phyloP scores from a whole-genome alignment of 2,329 filamentous ascomycete genomes.

The Whalleya microplaca region DNA sequence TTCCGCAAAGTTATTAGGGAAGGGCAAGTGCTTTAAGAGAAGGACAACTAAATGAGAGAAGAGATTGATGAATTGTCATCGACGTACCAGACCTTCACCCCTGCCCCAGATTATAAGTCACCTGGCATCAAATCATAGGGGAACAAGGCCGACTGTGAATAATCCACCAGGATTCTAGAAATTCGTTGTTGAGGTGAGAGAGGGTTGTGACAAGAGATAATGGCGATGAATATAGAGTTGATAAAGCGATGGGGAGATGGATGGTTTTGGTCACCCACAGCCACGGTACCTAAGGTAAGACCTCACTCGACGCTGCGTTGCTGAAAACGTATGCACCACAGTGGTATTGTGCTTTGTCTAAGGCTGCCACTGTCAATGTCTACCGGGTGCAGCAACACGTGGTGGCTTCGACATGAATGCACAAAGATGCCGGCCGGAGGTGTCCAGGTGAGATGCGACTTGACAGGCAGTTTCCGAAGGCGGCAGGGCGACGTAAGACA shows the following conservation, averaged over 20 bases:
- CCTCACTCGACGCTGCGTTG: slow-evolving; percentile 6
- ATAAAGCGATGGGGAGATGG: slow-evolving; percentile 25
- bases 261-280: slow-evolving; percentile 24
- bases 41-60: neutral
- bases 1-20: neutral
- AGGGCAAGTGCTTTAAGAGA: neutral
- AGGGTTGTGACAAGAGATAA: neutral
- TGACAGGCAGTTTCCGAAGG: slow-evolving; percentile 30
- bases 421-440: slow-evolving; percentile 29
- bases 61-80: neutral
- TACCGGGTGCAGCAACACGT: slow-evolving; percentile 31
- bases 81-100: slow-evolving; percentile 13
- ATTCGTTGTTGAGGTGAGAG: neutral
- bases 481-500: slow-evolving; percentile 28
- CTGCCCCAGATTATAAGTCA: slow-evolving; percentile 1
- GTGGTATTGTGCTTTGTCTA: slow-evolving; percentile 27
- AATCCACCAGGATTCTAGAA: too few relatives aligned
- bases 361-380: slow-evolving; percentile 1
- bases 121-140: slow-evolving; percentile 8
- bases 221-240: slow-evolving; percentile 1
- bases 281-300: slow-evolving; percentile 13
- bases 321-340: slow-evolving; percentile 30
- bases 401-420: slow-evolving; percentile 14
- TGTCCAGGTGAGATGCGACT: slow-evolving; percentile 21
- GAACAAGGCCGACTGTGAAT: neutral